phyloP scores from a whole-genome alignment of 1,284 basidiomycete genomes.

The Quambalaria eucalypti region DNA sequence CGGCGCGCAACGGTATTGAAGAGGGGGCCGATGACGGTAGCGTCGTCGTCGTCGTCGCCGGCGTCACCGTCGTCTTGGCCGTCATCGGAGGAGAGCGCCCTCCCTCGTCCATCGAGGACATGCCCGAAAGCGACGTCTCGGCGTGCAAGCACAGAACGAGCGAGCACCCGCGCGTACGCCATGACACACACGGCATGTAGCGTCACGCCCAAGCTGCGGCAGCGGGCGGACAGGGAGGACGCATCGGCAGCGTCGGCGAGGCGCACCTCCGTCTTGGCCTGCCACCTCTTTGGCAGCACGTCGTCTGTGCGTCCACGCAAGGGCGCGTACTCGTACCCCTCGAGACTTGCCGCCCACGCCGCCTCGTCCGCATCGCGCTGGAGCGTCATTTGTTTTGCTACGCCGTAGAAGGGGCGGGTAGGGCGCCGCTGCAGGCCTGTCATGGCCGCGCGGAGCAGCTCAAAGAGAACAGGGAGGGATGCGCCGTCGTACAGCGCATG shows the following conservation, averaged over 20 bases:
- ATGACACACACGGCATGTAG: constrained; percentile 2
- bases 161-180: constrained; percentile 30
- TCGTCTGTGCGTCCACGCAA: too few relatives aligned
- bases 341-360: constrained; percentile 21
- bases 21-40: constrained; percentile 30
- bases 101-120: constrained; percentile 17
- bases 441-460: neutral
- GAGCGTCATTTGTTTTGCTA: constrained; percentile 18
- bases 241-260: neutral
- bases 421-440: neutral
- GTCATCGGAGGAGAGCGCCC: too few relatives aligned
- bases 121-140: constrained; percentile 39
- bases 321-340: constrained; percentile 9
- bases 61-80: constrained; percentile 10
- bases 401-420: constrained; percentile 16
- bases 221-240: neutral
- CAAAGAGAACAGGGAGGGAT: constrained; percentile 25
- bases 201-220: constrained; percentile 1
- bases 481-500: constrained; percentile 33
- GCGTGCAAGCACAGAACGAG: constrained; percentile 11
- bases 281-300: too few relatives aligned
- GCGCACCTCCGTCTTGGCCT: neutral
- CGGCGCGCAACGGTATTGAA: constrained; percentile 37
- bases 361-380: constrained; percentile 13
- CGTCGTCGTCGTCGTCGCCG: constrained; percentile 19